Conservation (phyloP, 2,329 filamentous ascomycete genomes). For the Pleomassaria siparia region DNA sequence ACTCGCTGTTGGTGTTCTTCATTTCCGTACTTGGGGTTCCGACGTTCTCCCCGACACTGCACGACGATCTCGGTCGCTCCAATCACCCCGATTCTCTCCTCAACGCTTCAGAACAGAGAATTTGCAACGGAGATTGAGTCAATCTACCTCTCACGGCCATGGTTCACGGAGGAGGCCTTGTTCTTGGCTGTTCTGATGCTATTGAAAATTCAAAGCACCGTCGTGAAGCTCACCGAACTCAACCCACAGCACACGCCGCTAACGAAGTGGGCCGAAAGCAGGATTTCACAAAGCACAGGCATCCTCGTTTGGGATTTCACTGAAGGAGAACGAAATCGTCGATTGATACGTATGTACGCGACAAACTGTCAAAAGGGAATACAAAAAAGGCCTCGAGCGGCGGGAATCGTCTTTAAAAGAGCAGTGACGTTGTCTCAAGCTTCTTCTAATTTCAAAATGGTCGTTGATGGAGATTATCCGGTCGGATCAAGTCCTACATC, state of each 20-base stretch:
- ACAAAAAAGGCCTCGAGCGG: neutral
- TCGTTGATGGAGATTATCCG: constrained; percentile 4
- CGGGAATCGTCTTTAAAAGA: neutral
- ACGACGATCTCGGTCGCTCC: neutral
- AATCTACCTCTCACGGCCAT: neutral
- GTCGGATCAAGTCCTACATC: constrained; percentile 9
- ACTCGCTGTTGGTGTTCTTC: neutral
- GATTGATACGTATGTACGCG: neutral
- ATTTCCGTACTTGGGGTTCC: neutral
- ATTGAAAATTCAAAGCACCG: neutral
- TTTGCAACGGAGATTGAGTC: neutral
- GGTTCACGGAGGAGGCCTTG: neutral
- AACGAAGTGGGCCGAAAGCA: neutral
- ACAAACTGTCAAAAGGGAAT: neutral
- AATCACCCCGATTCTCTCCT: neutral
- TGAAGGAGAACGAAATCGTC: neutral
- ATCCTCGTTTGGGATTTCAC: neutral
- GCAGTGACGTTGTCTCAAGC: constrained; percentile 6
- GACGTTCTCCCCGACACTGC: neutral
- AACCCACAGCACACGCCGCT: neutral
- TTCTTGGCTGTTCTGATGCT: neutral
- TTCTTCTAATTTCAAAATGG: constrained; percentile 2
- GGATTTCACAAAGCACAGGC: neutral
- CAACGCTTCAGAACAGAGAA: neutral
- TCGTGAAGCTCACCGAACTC: neutral